Base-by-base conservation (phyloP, 2,329 filamentous ascomycete genomes). In the Arthrocladium fulminans region DNA sequence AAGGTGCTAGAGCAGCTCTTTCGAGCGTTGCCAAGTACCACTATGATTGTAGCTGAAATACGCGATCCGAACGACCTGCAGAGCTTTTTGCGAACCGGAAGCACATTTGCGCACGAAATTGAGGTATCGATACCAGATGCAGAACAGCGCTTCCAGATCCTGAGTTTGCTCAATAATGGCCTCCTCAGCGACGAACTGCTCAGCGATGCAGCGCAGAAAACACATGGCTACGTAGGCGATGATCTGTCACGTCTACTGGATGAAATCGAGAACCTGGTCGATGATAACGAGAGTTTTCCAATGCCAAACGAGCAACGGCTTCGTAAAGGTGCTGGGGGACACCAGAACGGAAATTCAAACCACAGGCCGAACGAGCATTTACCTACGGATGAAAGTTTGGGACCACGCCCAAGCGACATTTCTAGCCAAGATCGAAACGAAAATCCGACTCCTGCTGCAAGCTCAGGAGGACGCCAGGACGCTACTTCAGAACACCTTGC, bases 191-290 rank as follows among this genome's bases (percentile, higher is more conserved):
- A 82, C 2, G 66, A 67, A 1, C 68, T 80, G 8, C 67, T 88
- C 15, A 67, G 73, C 3, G 68, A 73, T 15, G 68, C 94, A 37
- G 83, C 83, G 35, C 78, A 85, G 52, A 79, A 80, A 48, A 94
- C 89, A 0, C 88, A 96, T 60, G 90, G 89, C 3, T 96, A 87
- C 64, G 94, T 87, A 25, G 84, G 85, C 3, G 76, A 77, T 1
- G 89, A 96, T 62, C 71, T 96, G 1, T 69, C 72, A n/a, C 76
- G 74, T 12, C 71, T 96, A 0, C 71, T 84, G 13, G 9, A n/a
- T 20, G 23, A 40, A 10, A 15, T 41, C 13, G 17, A 50, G 13
- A 15, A 30, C 19, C 20, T 46, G 7, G 22, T 47, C 4, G 37
- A 42, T 17, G 12, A 24, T n/a, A 17, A 45, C 15, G 6, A 13